Conservation (phyloP, 2,329 filamentous ascomycete genomes). For the Hypoxylon sp. region DNA sequence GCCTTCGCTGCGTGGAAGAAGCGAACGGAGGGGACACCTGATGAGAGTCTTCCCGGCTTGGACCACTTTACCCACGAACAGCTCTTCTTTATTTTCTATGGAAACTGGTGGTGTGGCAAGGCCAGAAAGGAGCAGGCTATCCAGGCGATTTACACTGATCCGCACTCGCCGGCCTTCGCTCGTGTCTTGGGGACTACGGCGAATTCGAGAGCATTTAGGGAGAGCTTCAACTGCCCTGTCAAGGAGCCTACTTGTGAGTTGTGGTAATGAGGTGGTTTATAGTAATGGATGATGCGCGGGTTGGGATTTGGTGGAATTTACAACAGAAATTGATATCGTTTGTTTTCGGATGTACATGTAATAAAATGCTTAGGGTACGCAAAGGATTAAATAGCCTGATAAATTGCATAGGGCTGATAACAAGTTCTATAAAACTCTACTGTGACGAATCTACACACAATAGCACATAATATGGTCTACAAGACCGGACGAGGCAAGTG, state of each 20-base stretch:
- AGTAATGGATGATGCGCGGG: background rate
- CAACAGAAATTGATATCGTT: slow-evolving; percentile 14
- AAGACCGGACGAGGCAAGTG: no score
- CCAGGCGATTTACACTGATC: slow-evolving; percentile 67
- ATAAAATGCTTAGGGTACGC: background rate
- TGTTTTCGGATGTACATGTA: slow-evolving; percentile 7
- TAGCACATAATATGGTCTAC: no score
- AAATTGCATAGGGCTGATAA: background rate
- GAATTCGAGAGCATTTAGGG: slow-evolving; percentile 72
- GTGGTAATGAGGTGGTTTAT: slow-evolving; percentile 60
- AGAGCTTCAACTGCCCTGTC: slow-evolving; percentile 71
- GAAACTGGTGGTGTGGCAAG: slow-evolving; percentile 73
- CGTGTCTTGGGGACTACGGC: slow-evolving; percentile 70
- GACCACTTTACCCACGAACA: slow-evolving; percentile 68
- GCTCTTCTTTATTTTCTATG: slow-evolving; percentile 70
- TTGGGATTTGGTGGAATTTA: background rate
- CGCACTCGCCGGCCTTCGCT: slow-evolving; percentile 70
- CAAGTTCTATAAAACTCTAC: background rate
- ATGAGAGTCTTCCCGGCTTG: slow-evolving; percentile 63
- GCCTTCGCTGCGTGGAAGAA: slow-evolving; percentile 69
- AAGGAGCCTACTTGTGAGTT: slow-evolving; percentile 75
- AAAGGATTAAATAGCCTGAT: slow-evolving; percentile 3
- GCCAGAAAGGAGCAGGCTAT: slow-evolving; percentile 65
- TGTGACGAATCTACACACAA: background rate
- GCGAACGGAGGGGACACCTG: slow-evolving; percentile 57